Percentiles rank a stretch among this genome's conserved stretches.
These are phyloP conservation scores for Serendipita indica DNA, from an alignment of 768 basidiomycete species.

Conservation along the genomic window DNA sequence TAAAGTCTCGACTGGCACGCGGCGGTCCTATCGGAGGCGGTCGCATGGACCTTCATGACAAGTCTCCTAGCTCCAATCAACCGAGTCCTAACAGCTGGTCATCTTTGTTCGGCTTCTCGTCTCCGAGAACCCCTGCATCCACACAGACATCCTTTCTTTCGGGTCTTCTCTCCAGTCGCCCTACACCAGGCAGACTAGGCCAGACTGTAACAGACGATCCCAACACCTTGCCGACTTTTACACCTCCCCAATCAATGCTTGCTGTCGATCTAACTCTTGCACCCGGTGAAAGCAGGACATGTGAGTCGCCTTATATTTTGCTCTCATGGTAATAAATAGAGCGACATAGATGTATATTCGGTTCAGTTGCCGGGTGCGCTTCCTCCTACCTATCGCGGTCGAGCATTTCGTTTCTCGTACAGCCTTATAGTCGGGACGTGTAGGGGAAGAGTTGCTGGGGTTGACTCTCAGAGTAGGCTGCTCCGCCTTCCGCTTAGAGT, in stretches of 20 bases:
- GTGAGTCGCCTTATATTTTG: conserved; percentile 32
- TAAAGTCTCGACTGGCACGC: conserved; percentile 9
- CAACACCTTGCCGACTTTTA: conserved; percentile 66
- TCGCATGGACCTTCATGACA: conserved; percentile 14
- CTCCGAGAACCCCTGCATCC: not conserved
- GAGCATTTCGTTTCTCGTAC: conserved; percentile 73
- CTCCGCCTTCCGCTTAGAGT: conserved; percentile 87
- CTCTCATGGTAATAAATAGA: conserved; percentile 8
- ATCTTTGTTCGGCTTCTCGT: not conserved
- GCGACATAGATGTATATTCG: conserved; percentile 58
- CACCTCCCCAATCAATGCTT: conserved; percentile 73
- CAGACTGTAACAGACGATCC: conserved; percentile 22
- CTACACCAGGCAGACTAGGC: conserved; percentile 13
- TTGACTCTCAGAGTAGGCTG: conserved; percentile 38
- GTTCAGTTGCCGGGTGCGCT: conserved; percentile 60
- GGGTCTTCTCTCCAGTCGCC: conserved; percentile 24
- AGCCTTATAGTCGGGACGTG: conserved; percentile 82
- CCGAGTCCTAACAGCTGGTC: not conserved
- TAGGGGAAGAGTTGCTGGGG: conserved; percentile 33
- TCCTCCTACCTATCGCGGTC: conserved; percentile 84
- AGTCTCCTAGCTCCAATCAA: not conserved
- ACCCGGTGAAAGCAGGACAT: conserved; percentile 75
- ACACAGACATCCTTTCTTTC: not conserved
- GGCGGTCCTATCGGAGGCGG: conserved; percentile 16
- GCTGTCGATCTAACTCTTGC: conserved; percentile 70